These are phyloP conservation scores for Kodamaea sagamina DNA, from an alignment of 805 yeast species.

Conservation along the genomic window DNA sequence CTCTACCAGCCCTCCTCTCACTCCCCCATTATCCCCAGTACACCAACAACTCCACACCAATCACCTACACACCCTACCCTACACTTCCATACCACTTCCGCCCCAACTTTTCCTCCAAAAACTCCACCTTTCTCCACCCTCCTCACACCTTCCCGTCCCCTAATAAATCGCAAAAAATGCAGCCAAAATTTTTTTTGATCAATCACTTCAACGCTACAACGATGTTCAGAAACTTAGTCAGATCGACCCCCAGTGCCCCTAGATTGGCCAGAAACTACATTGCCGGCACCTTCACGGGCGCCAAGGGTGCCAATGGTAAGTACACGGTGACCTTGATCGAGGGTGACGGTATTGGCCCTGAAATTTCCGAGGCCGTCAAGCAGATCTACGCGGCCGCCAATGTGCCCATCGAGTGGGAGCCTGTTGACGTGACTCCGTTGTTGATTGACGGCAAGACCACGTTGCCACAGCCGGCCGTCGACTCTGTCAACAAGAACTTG, in stretches of 20 bases:
- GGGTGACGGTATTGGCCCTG: conserved; percentile 98
- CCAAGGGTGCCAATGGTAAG: conserved; percentile 73
- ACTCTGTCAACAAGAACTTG: conserved; percentile 86
- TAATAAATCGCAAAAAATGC: neutral
- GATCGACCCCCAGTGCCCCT: conserved; percentile 32
- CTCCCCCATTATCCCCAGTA: neutral
- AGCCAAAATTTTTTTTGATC: conserved; percentile 2
- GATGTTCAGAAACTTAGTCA: conserved; percentile 40
- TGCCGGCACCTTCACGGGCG: conserved; percentile 66
- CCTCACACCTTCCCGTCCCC: neutral
- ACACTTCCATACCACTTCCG: too few species aligned
- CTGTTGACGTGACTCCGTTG: conserved; percentile 93
- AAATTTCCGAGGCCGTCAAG: conserved; percentile 92
- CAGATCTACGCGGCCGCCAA: conserved; percentile 90
- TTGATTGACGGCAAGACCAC: conserved; percentile 91
- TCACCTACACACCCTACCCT: neutral
- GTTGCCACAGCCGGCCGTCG: conserved; percentile 88
- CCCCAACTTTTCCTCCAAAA: too few species aligned
- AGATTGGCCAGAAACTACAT: conserved; percentile 37
- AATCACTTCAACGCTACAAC: neutral
- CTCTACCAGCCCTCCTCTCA: neutral
- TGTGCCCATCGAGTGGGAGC: conserved; percentile 97
- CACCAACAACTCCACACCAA: neutral
- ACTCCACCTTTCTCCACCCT: too few species aligned
- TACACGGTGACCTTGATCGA: conserved; percentile 94